Percentiles rank a stretch among this genome's conserved stretches.
Conservation (phyloP, 352 stramenopile species). For the Phytophthora hybrid region DNA sequence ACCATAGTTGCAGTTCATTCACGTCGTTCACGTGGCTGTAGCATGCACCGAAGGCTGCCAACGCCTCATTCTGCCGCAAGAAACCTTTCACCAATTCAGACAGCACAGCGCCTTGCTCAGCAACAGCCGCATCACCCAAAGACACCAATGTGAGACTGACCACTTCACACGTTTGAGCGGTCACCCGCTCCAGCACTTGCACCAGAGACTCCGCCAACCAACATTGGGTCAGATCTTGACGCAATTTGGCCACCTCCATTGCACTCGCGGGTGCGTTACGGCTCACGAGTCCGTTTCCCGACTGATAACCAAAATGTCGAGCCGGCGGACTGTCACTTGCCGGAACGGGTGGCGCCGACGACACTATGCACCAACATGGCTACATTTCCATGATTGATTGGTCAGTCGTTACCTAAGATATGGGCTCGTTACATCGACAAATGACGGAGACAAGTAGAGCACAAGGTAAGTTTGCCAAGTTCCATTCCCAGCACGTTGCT, state of each 20-base stretch:
- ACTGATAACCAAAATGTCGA: constrained; percentile 7
- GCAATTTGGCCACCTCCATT: constrained; percentile 39
- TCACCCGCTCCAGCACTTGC: constrained; percentile 44
- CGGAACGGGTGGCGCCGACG: constrained; percentile 24
- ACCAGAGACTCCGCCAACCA: constrained; percentile 51
- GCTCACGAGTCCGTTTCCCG: constrained; percentile 17
- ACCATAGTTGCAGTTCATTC: constrained; percentile 14
- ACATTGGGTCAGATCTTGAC: constrained; percentile 46
- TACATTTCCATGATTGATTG: constrained; percentile 32
- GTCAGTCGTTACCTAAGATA: no score
- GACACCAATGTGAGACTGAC: constrained; percentile 31
- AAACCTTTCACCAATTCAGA: constrained; percentile 23
- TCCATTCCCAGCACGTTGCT: no score
- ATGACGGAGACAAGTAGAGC: no score
- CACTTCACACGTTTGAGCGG: not conserved
- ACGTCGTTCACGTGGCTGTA: constrained; percentile 24
- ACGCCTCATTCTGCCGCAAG: constrained; percentile 17
- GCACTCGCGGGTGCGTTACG: constrained; percentile 11
- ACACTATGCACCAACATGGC: constrained; percentile 28
- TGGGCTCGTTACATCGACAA: no score
- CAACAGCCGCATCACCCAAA: constrained; percentile 22
- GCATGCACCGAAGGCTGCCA: not conserved
- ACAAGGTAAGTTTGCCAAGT: no score
- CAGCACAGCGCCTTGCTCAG: constrained; percentile 22
- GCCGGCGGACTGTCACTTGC: constrained; percentile 31